phyloP scores from a whole-genome alignment of 345 rosid genomes.

The Linum trigynum region DNA sequence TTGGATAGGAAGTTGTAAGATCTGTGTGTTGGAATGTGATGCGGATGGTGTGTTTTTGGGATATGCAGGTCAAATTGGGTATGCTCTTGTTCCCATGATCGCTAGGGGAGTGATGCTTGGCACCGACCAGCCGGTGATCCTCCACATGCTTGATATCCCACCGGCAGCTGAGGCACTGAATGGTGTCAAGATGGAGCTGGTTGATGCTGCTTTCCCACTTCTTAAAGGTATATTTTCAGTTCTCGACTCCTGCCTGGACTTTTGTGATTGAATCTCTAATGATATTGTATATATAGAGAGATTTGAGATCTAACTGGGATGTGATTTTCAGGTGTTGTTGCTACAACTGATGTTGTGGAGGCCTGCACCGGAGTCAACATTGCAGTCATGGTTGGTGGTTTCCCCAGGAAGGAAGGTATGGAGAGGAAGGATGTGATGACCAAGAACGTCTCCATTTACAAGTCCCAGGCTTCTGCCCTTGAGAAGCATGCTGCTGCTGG shows the following conservation, averaged over 20 bases:
- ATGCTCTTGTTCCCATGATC: constrained; percentile 98
- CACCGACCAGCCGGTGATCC: constrained; percentile 93
- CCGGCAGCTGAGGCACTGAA: constrained; percentile 95
- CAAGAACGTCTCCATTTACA: constrained; percentile 92
- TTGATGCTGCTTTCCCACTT: constrained; percentile 97
- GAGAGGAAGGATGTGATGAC: constrained; percentile 99
- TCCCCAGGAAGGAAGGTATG: constrained; percentile 99
- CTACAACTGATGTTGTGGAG: constrained; percentile 90
- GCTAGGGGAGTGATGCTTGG: constrained; percentile 98
- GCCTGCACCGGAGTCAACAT: constrained; percentile 86
- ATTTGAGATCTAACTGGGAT: constrained; percentile 9
- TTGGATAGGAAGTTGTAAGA: background rate
- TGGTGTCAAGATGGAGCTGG: constrained; percentile 96
- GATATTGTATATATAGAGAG: background rate
- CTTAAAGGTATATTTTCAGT: constrained; percentile 53
- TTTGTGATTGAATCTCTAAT: background rate
- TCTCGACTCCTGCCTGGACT: background rate
- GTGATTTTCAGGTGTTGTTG: constrained; percentile 71
- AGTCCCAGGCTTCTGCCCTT: constrained; percentile 90
- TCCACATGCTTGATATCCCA: constrained; percentile 98
- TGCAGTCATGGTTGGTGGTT: constrained; percentile 99
- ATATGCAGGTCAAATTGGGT: constrained; percentile 91
- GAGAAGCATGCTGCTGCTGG: constrained; percentile 85
- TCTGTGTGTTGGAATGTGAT: background rate
- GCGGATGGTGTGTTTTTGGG: background rate